These are phyloP conservation scores for Simmondsia chinensis DNA, from an alignment of 148 eudicot species.

Conservation along the genomic window DNA sequence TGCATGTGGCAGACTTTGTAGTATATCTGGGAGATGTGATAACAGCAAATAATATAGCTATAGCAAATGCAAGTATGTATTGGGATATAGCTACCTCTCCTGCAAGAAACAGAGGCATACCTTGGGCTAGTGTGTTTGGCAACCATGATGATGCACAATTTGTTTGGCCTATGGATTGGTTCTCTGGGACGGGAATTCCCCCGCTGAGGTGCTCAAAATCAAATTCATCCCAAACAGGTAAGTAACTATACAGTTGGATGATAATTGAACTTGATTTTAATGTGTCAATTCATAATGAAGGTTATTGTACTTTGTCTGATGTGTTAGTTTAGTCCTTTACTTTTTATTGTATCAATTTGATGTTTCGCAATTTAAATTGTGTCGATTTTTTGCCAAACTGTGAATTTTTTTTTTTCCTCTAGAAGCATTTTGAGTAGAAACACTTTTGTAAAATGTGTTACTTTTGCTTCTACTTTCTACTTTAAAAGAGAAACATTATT, in stretches of 20 bases:
- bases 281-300: background rate
- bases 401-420: too few species aligned
- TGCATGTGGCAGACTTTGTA: slow-evolving; percentile 84
- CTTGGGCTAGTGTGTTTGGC: slow-evolving; percentile 77
- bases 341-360: too few species aligned
- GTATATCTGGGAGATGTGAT: slow-evolving; percentile 85
- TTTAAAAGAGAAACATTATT: too few species aligned
- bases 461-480: too few species aligned
- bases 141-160: slow-evolving; percentile 91
- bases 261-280: background rate
- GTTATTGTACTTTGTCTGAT: too few species aligned
- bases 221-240: slow-evolving; percentile 27
- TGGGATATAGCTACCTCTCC: slow-evolving; percentile 83
- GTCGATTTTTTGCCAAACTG: too few species aligned
- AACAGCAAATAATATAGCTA: slow-evolving; percentile 69
- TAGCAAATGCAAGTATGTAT: slow-evolving; percentile 64
- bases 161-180: slow-evolving; percentile 90
- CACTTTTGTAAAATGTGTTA: too few species aligned
- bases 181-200: slow-evolving; percentile 66
- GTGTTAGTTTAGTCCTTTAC: too few species aligned
- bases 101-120: slow-evolving; percentile 57
- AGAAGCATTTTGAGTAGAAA: too few species aligned
- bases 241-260: background rate
- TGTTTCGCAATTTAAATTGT: too few species aligned
- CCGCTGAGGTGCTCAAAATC: slow-evolving; percentile 36